These are phyloP conservation scores for Globisporangium cystogenes DNA, from an alignment of 352 stramenopile genomes.

Conservation along the genomic window DNA sequence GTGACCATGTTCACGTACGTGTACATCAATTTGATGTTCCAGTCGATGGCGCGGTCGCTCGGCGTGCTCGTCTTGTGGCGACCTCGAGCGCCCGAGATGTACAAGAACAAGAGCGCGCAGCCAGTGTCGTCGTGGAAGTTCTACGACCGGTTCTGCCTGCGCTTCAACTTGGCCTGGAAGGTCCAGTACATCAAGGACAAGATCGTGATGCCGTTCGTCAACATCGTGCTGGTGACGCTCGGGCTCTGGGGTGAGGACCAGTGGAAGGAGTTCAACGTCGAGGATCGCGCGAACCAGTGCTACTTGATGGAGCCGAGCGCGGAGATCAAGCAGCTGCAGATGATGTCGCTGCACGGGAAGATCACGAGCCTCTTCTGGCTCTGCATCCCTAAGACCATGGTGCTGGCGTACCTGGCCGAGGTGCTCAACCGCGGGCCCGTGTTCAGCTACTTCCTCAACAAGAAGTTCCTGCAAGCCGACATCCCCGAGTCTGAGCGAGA, in stretches of 20 bases:
- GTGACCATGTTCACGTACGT: conserved; percentile 41
- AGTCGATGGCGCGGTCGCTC: conserved; percentile 35
- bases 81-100: conserved; percentile 33
- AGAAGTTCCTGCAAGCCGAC: conserved; percentile 51
- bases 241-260: conserved; percentile 40
- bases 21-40: conserved; percentile 44
- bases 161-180: conserved; percentile 61
- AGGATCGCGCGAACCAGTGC: conserved; percentile 49
- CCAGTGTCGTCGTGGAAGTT: conserved; percentile 21
- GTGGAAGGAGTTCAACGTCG: conserved; percentile 49
- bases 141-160: conserved; percentile 39
- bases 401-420: conserved; percentile 46
- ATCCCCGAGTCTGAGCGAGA: conserved; percentile 50
- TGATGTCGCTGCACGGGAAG: conserved; percentile 65
- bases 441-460: conserved; percentile 59
- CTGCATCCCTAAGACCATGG: conserved; percentile 37
- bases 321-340: conserved; percentile 60
- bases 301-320: conserved; percentile 51
- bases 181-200: conserved; percentile 52
- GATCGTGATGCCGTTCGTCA: conserved; percentile 44
- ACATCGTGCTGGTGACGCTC: conserved; percentile 38
- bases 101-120: conserved; percentile 22
- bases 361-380: conserved; percentile 61
- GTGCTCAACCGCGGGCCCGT: conserved; percentile 48
- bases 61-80: conserved; percentile 37